Evolutionary conservation across 2,329 filamentous ascomycete species (phyloP).

Genomic region (Aureobasidium sp.): DNA sequence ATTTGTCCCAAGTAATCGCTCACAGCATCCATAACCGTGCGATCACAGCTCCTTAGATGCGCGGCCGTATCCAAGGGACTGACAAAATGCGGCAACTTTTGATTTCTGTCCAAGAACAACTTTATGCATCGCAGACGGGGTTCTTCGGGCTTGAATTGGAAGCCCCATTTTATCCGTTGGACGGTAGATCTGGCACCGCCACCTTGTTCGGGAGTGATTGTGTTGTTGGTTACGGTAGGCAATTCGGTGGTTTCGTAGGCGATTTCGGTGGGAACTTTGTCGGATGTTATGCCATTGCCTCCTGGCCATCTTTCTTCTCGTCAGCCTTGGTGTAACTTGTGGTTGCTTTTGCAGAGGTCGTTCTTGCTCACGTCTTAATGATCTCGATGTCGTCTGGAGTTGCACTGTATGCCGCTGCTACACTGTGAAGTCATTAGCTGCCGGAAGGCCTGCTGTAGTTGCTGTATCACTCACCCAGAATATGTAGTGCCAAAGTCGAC

Average conservation of each 20-base stretch:
- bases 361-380: conserved; percentile 55
- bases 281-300: conserved; percentile 76
- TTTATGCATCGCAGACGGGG: conserved; percentile 74
- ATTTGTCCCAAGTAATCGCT: conserved; percentile 73
- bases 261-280: conserved; percentile 82
- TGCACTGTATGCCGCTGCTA: conserved; percentile 54
- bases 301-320: conserved; percentile 57
- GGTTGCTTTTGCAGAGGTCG: no score
- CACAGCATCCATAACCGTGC: conserved; percentile 72
- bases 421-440: conserved; percentile 37
- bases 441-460: background rate
- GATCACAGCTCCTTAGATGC: conserved; percentile 65
- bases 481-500: conserved; percentile 81
- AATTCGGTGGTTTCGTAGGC: conserved; percentile 35
- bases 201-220: conserved; percentile 12
- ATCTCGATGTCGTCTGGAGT: conserved; percentile 76
- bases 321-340: background rate
- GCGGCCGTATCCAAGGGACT: conserved; percentile 65
- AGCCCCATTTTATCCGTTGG: conserved; percentile 62
- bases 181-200: conserved; percentile 17
- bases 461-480: conserved; percentile 29
- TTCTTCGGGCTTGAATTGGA: conserved; percentile 75
- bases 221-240: background rate
- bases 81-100: conserved; percentile 76
- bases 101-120: conserved; percentile 72